Percentiles rank a stretch among this genome's conserved stretches.
Evolutionary conservation across 225 moss, liverwort and hornwort species (phyloP).

Genomic region (Rhytidiadelphus loreus): DNA sequence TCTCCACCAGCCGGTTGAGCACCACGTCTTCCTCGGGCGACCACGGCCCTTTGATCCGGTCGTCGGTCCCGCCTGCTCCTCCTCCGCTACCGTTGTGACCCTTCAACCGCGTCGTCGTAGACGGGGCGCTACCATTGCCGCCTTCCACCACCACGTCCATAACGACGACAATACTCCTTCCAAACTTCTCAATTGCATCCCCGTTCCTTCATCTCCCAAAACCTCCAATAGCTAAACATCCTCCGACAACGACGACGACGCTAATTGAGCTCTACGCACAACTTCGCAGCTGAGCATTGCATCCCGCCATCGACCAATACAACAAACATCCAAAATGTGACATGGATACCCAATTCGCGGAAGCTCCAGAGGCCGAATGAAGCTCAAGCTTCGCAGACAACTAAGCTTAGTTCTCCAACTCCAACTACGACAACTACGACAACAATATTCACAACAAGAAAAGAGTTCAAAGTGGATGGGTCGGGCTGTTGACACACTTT

Average conservation of each 20-base stretch:
- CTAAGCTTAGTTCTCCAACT: background rate
- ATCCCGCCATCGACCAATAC: background rate
- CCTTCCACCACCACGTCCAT: constrained; percentile 8
- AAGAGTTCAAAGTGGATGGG: background rate
- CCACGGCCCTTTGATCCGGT: constrained; percentile 87
- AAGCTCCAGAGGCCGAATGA: background rate
- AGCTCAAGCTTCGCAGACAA: background rate
- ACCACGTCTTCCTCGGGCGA: constrained; percentile 82
- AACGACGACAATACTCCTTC: background rate
- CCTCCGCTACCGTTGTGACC: background rate
- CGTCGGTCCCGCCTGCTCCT: constrained; percentile 11
- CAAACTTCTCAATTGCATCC: background rate
- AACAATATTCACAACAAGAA: background rate
- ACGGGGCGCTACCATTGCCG: background rate
- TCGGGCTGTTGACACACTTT: background rate
- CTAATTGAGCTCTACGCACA: background rate
- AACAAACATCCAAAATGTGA: background rate
- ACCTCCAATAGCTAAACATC: background rate
- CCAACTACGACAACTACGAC: background rate
- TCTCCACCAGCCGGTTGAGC: constrained; percentile 65
- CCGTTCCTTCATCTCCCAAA: background rate
- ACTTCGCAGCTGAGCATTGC: background rate
- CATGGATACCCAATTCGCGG: background rate
- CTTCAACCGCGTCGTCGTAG: constrained; percentile 1
- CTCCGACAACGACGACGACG: background rate